Base-by-base conservation (phyloP, 176 grass and related monocot genomes). In the Raddia guianensis region DNA sequence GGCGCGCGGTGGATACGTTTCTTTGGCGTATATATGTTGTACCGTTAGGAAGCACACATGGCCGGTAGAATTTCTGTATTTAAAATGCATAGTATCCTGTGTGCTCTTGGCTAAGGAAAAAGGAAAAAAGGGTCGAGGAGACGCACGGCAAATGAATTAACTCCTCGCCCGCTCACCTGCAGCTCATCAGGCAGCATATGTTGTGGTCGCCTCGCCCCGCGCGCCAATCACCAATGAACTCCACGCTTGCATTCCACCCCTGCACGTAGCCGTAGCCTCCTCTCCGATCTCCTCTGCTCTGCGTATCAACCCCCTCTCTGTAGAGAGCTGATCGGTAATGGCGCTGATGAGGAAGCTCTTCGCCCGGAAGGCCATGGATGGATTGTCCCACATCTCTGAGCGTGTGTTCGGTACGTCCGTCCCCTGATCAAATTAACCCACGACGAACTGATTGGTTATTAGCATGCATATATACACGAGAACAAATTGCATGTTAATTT, bases 321-420 rank as follows among this genome's bases (percentile, higher is more conserved):
- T 18, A 35, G 56, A 44, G 16, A 37, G 13, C 16, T 32, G 6
- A 16, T 67, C 20, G 10, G 14, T 50, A 21, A 85, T 85, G 83
- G 74, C 83, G 45, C n/a, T 85, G 12, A 32, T 72, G 44, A 12
- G 83, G 83, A 85, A 77, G 74, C 74, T 85, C 54, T 85, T 85
- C 65, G 51, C 73, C 21, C 66, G 66, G 54, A 85, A 78, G 82
- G 73, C 45, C 5, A 76, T 70, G 65, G 83, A 78, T 16, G 73
- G 83, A 15, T 42, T 85, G 33, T 60, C 66, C 1, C 54, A 32
- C 16, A 61, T 85, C 55, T 78, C 66, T 7, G 74, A 85, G 18
- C 52, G 55, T 51, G 73, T 78, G 4, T 85, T 53, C 56, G 54
- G 74, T 78, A 63, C 35, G 63, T 55, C 20, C 35, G 63, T 55